Evolutionary conservation across 1,284 basidiomycete genomes (phyloP), one percentile per base, ranked within the genome.

Genomic region (Ustilago lituana): DNA sequence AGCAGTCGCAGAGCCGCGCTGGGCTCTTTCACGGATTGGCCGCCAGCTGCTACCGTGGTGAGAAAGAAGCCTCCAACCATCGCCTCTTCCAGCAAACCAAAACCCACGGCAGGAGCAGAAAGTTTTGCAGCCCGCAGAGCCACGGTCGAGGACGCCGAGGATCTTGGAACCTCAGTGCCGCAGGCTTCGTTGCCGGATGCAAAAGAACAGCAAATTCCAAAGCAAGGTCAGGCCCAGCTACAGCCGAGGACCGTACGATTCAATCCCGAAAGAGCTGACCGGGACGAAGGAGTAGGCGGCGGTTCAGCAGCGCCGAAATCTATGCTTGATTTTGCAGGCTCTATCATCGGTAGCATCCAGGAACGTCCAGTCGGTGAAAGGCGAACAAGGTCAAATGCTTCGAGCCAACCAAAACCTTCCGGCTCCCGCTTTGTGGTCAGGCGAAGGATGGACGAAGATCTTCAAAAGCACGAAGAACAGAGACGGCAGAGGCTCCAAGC

Each of bases 31-130:
- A 47, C 54, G 15, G 23, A 73, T 17, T 78, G 77, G 77, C 77
- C 77, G 1, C 59, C 77, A 36, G 77, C 77, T 12, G 77, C 77
- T 0, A 58, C 43, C 1, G 74, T 74, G 4, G 54, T 74, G 14
- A 58, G 73, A 11, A 65, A 59, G 29, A 60, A 63, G 26, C 56
- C 72, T 11, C 72, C 68, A 2, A 35, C 45, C 29, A 64, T 74
- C 38, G 39, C 32, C 6, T 53, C 58, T n/a, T 47, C 49, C 14
- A 63, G 22, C 35, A 62, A 58, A 31, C 4, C 46, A 14, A 37
- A 44, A 5, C 11, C 39, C 1, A 37, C 37, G 5, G 11, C 31
- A 17, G 19, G 5, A 8, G 22, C 50, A 26, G 35, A n/a, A 17
- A 5, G 22, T 5, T 2, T 9, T 5, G 23, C 20, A 20, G 17